A percentile compares a stretch with the other conserved stretches of the same genome.
phyloP scores from a whole-genome alignment of 257 asterid genomes.

The Plantago elongata region DNA sequence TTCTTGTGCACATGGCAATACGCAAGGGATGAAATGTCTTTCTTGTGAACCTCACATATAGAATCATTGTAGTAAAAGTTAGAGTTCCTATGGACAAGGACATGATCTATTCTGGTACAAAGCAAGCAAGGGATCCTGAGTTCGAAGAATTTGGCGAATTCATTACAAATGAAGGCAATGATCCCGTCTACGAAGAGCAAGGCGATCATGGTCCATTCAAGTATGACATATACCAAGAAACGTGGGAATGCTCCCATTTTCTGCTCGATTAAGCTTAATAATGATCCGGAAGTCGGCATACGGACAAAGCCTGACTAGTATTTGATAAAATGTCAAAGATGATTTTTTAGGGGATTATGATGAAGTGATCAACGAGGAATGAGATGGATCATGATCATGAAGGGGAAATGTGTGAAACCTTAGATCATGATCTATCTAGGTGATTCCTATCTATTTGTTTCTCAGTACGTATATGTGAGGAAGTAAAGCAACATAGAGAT shows the following conservation, averaged over 20 bases:
- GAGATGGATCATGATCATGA: slow-evolving; percentile 58
- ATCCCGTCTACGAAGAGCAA: slow-evolving; percentile 66
- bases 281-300: slow-evolving; percentile 26
- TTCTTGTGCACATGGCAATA: slow-evolving; percentile 76
- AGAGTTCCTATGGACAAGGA: slow-evolving; percentile 42
- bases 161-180: slow-evolving; percentile 55
- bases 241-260: slow-evolving; percentile 51
- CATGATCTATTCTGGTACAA: slow-evolving; percentile 71
- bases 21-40: slow-evolving; percentile 70
- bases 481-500: slow-evolving; percentile 14
- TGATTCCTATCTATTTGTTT: slow-evolving; percentile 21
- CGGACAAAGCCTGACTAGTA: not conserved
- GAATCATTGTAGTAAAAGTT: slow-evolving; percentile 67
- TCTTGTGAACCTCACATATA: slow-evolving; percentile 76
- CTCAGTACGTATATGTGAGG: slow-evolving; percentile 27
- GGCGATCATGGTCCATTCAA: slow-evolving; percentile 70
- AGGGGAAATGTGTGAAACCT: slow-evolving; percentile 26
- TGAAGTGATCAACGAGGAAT: slow-evolving; percentile 26
- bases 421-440: slow-evolving; percentile 55
- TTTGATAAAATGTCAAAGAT: not conserved
- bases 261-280: slow-evolving; percentile 43
- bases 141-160: slow-evolving; percentile 59
- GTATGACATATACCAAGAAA: slow-evolving; percentile 50
- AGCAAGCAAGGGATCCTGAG: slow-evolving; percentile 69
- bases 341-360: slow-evolving; percentile 11